Evolutionary conservation across 768 basidiomycete species (phyloP).

Genomic region (Calocybe cyanea): DNA sequence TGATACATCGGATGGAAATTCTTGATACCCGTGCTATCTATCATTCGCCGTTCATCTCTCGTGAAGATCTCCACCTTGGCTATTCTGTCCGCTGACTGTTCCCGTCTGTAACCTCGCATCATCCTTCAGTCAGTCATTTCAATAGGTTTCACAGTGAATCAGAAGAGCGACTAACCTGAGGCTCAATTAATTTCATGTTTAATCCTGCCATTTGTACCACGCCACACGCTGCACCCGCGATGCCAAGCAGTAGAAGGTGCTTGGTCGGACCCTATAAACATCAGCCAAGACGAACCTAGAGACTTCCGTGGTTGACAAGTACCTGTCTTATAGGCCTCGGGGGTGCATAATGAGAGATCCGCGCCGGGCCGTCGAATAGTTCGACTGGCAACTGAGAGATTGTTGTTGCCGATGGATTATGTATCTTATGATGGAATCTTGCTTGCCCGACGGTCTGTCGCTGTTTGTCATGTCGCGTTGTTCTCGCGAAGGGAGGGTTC

Average conservation of each 20-base stretch:
- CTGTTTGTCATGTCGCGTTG: background rate
- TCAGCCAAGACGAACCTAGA: background rate
- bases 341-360: conserved; percentile 2
- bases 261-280: background rate
- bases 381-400: background rate
- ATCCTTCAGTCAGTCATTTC: no score
- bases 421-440: background rate
- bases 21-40: no score
- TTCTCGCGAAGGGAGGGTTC: background rate
- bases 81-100: no score
- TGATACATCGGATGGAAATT: no score
- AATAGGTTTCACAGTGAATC: no score
- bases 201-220: background rate
- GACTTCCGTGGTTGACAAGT: background rate
- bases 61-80: no score
- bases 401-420: background rate
- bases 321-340: conserved; percentile 2
- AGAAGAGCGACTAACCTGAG: background rate
- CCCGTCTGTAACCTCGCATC: no score
- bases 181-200: background rate
- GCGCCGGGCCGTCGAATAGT: conserved; percentile 5
- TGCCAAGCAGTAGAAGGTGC: conserved; percentile 2
- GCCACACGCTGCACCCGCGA: conserved; percentile 4
- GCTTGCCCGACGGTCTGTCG: no score
- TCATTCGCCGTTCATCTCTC: no score